Conservation (phyloP, 331 rosid genomes). For the Pyrus hybrid region DNA sequence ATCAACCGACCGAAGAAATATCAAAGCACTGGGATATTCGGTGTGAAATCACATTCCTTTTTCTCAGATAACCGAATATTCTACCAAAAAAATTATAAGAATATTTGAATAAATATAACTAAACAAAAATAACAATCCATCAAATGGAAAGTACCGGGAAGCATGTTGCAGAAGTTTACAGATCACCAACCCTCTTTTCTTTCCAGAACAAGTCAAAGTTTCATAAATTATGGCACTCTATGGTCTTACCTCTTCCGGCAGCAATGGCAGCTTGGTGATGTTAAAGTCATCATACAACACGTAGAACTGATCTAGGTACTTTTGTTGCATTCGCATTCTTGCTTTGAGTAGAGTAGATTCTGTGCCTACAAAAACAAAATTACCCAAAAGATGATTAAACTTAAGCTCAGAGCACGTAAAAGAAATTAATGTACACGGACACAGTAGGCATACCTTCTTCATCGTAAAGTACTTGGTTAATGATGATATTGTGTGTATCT, state of each 20-base stretch:
- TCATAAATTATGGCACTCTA: neutral
- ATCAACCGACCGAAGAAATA: neutral
- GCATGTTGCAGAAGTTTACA: neutral
- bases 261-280: conserved; percentile 88
- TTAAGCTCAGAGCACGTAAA: neutral
- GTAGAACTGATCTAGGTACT: conserved; percentile 90
- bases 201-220: neutral
- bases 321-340: conserved; percentile 97
- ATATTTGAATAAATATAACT: neutral
- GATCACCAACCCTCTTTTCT: neutral
- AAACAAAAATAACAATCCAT: neutral
- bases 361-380: conserved; percentile 39
- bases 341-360: conserved; percentile 89
- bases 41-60: neutral
- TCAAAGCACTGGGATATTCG: neutral
- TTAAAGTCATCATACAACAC: conserved; percentile 91
- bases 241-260: conserved; percentile 79
- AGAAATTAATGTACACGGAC: neutral
- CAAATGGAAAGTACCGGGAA: neutral
- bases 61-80: neutral
- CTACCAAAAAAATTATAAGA: neutral
- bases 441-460: conserved; percentile 49
- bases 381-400: neutral
- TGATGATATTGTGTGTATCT: conserved; percentile 94
- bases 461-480: conserved; percentile 86